Percentiles rank a stretch among this genome's conserved stretches.
Conservation (phyloP, 768 basidiomycete genomes). For the Naganishia randhawae region DNA sequence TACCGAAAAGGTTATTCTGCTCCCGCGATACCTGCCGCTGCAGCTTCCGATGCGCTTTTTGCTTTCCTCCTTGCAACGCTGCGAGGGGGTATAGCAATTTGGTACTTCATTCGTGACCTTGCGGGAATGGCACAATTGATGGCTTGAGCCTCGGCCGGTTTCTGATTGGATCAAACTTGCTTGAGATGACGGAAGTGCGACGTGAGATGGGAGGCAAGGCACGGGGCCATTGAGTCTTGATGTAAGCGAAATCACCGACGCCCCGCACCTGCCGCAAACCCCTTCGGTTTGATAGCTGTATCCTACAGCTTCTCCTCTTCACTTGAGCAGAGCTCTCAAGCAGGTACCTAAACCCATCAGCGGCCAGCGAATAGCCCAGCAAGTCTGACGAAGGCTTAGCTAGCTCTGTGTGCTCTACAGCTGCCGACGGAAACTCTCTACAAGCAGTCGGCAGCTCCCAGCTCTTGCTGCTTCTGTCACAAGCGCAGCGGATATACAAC, state of each 20-base stretch:
- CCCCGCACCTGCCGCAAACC: neutral
- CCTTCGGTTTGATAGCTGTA: too few species aligned
- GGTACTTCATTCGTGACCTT: neutral
- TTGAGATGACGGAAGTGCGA: neutral
- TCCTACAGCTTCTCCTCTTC: too few species aligned
- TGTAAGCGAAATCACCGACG: neutral
- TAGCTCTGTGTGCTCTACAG: too few species aligned
- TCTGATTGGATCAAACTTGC: neutral
- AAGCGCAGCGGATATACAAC: too few species aligned
- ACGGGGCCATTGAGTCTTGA: neutral
- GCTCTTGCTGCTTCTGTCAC: too few species aligned
- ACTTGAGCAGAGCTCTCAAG: too few species aligned
- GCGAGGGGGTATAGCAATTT: neutral
- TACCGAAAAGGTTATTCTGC: neutral
- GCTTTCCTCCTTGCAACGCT: neutral
- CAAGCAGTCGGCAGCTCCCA: too few species aligned
- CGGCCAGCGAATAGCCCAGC: too few species aligned
- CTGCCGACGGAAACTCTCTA: too few species aligned
- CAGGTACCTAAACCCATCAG: too few species aligned
- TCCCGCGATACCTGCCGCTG: neutral
- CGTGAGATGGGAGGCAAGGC: neutral
- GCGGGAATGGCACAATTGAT: neutral
- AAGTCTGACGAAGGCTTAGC: too few species aligned
- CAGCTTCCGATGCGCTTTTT: neutral
- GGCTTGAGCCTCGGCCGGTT: slow-evolving; percentile 6